phyloP scores from a whole-genome alignment of 2,329 filamentous ascomycete genomes.

The Diaporthe sp. region DNA sequence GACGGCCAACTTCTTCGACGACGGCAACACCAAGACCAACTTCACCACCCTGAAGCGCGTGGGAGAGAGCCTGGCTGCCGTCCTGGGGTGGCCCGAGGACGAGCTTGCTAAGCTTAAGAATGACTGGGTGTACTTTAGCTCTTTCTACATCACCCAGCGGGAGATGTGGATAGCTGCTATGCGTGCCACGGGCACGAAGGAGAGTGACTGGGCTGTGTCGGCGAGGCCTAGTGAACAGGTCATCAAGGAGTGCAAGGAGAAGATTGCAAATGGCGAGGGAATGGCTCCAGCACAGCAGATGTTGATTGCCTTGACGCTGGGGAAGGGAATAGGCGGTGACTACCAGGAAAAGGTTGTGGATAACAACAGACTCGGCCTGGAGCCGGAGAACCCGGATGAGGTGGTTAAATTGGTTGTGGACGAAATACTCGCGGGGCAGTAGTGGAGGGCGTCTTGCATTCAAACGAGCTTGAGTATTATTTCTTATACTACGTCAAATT shows the following conservation, averaged over 20 bases:
- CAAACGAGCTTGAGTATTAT: not conserved
- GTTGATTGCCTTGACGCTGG: not conserved
- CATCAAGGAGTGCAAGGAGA: not conserved
- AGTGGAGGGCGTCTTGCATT: too few relatives aligned
- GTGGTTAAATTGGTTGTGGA: not conserved
- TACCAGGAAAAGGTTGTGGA: not conserved
- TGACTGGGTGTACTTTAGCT: conserved; percentile 46
- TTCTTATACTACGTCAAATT: not conserved
- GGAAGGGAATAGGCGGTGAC: not conserved
- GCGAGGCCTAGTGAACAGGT: not conserved
- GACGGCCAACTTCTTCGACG: conserved; percentile 44
- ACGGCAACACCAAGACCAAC: conserved; percentile 43
- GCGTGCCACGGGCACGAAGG: conserved; percentile 44
- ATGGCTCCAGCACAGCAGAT: not conserved
- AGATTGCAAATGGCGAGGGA: not conserved
- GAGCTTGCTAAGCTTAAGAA: conserved; percentile 45
- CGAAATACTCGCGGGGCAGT: not conserved
- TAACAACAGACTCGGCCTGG: not conserved
- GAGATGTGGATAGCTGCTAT: conserved; percentile 48
- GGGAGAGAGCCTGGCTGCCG: conserved; percentile 47
- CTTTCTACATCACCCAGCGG: conserved; percentile 47
- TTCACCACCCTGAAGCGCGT: conserved; percentile 45
- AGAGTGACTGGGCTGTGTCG: not conserved
- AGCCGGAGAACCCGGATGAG: not conserved
- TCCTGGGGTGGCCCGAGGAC: conserved; percentile 47